A percentile compares a stretch with the other conserved stretches of the same genome.
These are phyloP conservation scores for Phytophthora fragariaefolia DNA, from an alignment of 352 stramenopile genomes.

Conservation along the genomic window DNA sequence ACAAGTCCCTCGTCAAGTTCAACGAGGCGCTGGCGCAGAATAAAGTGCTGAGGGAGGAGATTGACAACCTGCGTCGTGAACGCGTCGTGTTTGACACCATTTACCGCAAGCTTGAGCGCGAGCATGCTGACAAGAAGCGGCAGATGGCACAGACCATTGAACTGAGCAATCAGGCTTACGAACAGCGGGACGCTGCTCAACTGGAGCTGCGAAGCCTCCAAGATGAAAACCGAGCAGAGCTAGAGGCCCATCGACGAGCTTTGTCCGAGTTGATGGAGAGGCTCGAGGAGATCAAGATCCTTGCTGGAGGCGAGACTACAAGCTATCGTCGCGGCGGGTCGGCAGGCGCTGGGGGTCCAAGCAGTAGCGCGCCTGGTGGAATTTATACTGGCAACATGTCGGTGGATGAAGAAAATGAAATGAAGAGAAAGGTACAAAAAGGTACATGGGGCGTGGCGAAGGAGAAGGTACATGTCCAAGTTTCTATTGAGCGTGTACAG, in stretches of 20 bases:
- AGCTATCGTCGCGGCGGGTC: slow-evolving; percentile 38
- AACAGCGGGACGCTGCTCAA: slow-evolving; percentile 94
- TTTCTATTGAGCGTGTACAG: slow-evolving; percentile 91
- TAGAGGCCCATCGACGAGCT: slow-evolving; percentile 65
- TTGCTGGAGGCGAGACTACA: slow-evolving; percentile 41
- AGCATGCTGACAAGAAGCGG: slow-evolving; percentile 95
- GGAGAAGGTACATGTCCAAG: slow-evolving; percentile 90
- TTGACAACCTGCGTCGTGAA: slow-evolving; percentile 94
- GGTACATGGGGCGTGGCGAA: slow-evolving; percentile 83
- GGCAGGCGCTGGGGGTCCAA: slow-evolving; percentile 21
- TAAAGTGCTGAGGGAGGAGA: slow-evolving; percentile 91
- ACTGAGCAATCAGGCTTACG: slow-evolving; percentile 94
- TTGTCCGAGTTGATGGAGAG: slow-evolving; percentile 66
- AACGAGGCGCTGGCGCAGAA: slow-evolving; percentile 96
- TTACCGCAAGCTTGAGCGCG: slow-evolving; percentile 91
- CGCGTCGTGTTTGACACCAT: slow-evolving; percentile 96
- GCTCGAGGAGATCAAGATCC: slow-evolving; percentile 64
- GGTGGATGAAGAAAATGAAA: slow-evolving; percentile 66
- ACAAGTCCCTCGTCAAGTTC: slow-evolving; percentile 97
- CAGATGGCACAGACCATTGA: slow-evolving; percentile 97
- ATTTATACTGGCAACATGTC: slow-evolving; percentile 51
- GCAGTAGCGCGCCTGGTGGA: not conserved
- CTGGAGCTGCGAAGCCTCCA: slow-evolving; percentile 93
- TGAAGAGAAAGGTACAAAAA: slow-evolving; percentile 80
- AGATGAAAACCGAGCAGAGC: slow-evolving; percentile 90